Conservation (phyloP, 768 basidiomycete genomes). For the Suillus cothurnatus region DNA sequence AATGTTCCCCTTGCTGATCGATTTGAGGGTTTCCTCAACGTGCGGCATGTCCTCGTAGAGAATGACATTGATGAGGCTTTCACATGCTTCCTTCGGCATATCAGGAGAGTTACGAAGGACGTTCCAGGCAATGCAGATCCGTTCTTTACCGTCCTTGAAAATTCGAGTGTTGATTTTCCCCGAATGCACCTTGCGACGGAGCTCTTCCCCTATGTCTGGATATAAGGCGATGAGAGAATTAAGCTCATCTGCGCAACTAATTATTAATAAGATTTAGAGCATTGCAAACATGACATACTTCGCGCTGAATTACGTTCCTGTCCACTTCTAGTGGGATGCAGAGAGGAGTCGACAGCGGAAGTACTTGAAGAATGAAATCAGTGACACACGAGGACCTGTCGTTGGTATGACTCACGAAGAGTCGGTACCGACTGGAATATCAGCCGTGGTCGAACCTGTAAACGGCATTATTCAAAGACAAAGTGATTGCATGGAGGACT, state of each 20-base stretch:
- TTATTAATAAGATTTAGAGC: neutral
- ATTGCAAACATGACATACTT: neutral
- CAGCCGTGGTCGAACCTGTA: conserved; percentile 12
- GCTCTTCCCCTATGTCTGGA: conserved; percentile 16
- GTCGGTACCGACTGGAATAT: neutral
- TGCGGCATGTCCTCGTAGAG: conserved; percentile 2
- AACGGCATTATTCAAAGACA: neutral
- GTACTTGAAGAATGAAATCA: neutral
- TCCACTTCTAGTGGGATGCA: neutral
- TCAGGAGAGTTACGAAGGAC: neutral
- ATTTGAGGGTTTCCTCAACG: conserved; percentile 4
- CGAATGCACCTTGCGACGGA: neutral
- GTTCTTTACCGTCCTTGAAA: conserved; percentile 17
- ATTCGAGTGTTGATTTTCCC: conserved; percentile 9
- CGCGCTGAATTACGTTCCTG: neutral
- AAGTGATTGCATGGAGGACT: neutral
- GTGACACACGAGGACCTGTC: neutral
- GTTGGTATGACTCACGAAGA: neutral
- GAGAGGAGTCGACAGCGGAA: neutral
- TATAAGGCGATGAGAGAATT: conserved; percentile 5
- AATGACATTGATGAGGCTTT: conserved; percentile 7
- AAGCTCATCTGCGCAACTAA: conserved; percentile 14
- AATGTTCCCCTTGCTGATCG: neutral
- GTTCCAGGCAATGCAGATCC: conserved; percentile 15
- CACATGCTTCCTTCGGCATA: conserved; percentile 1